Evolutionary conservation across 768 basidiomycete genomes (phyloP).

Genomic region (Hericium erinaceus): DNA sequence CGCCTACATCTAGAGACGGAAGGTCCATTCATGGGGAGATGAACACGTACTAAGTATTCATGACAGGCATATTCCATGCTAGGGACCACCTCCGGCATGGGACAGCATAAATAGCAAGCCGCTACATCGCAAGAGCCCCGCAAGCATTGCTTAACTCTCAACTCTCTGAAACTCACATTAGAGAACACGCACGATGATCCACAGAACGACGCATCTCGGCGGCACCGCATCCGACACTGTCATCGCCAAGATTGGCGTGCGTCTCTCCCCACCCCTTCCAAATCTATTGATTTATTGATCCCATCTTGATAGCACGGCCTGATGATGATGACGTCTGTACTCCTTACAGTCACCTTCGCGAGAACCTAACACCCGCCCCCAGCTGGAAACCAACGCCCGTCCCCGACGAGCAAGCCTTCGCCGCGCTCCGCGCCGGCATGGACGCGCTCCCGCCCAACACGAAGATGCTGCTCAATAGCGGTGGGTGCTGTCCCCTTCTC

Average conservation of each 20-base stretch:
- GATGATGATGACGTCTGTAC: conserved; percentile 46
- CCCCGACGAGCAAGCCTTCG: conserved; percentile 53
- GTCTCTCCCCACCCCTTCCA: conserved; percentile 5
- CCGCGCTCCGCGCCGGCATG: conserved; percentile 46
- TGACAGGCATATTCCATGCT: too few species aligned
- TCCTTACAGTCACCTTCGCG: not conserved
- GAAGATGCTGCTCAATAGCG: conserved; percentile 44
- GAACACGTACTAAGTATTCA: too few species aligned
- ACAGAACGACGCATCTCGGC: not conserved
- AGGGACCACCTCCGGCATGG: too few species aligned
- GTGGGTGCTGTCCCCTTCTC: conserved; percentile 17
- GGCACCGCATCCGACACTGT: conserved; percentile 20
- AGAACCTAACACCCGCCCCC: not conserved
- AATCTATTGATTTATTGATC: not conserved
- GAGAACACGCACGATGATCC: not conserved
- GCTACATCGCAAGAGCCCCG: too few species aligned
- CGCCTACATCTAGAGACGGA: too few species aligned
- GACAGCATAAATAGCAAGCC: too few species aligned
- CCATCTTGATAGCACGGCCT: conserved; percentile 33
- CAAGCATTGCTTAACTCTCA: too few species aligned
- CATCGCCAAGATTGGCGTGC: conserved; percentile 31
- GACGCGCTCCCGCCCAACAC: conserved; percentile 31
- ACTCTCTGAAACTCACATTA: too few species aligned
- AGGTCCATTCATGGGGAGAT: too few species aligned
- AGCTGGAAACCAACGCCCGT: conserved; percentile 34